Percentiles rank a stretch among this genome's conserved stretches.
These are phyloP conservation scores for Graphilbum sp. DNA, from an alignment of 2,329 filamentous ascomycete genomes.

Conservation along the genomic window DNA sequence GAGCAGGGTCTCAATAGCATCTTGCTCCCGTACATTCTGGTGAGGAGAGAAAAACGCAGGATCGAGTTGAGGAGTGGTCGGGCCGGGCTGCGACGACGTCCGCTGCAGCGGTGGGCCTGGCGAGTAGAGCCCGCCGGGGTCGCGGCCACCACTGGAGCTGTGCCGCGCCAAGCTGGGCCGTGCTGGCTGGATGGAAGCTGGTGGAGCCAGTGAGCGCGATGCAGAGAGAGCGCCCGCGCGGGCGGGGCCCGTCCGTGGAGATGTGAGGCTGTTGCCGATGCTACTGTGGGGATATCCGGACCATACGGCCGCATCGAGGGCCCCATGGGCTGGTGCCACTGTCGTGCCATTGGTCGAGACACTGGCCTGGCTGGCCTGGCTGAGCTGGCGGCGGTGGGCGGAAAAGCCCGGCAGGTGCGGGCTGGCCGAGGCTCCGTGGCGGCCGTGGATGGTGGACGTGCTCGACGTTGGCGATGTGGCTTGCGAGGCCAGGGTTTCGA, in stretches of 20 bases:
- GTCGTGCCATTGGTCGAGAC: constrained; percentile 3
- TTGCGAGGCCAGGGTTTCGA: constrained; percentile 58
- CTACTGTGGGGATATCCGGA: constrained; percentile 2
- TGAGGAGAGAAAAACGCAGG: constrained; percentile 51
- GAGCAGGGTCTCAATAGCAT: constrained; percentile 63
- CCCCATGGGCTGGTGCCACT: background rate
- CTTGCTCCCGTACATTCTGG: constrained; percentile 57
- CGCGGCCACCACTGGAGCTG: constrained; percentile 31
- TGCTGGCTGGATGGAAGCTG: constrained; percentile 36
- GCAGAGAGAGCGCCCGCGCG: constrained; percentile 20
- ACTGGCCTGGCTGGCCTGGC: constrained; percentile 6
- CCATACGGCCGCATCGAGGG: constrained; percentile 4
- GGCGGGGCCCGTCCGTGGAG: too few relatives aligned
- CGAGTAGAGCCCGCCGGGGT: background rate
- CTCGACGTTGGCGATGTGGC: constrained; percentile 46
- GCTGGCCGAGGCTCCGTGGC: constrained; percentile 36
- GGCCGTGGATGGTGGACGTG: constrained; percentile 36
- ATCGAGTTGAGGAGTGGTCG: constrained; percentile 22
- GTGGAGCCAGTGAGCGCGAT: constrained; percentile 29
- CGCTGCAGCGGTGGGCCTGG: too few relatives aligned
- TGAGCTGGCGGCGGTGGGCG: constrained; percentile 17
- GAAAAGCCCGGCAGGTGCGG: constrained; percentile 27
- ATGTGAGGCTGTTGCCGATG: constrained; percentile 20
- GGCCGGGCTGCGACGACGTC: background rate
- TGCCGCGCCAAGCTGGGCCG: constrained; percentile 23